phyloP scores from a whole-genome alignment of 75 land plant genomes.

The Pinus tabuliformis region DNA sequence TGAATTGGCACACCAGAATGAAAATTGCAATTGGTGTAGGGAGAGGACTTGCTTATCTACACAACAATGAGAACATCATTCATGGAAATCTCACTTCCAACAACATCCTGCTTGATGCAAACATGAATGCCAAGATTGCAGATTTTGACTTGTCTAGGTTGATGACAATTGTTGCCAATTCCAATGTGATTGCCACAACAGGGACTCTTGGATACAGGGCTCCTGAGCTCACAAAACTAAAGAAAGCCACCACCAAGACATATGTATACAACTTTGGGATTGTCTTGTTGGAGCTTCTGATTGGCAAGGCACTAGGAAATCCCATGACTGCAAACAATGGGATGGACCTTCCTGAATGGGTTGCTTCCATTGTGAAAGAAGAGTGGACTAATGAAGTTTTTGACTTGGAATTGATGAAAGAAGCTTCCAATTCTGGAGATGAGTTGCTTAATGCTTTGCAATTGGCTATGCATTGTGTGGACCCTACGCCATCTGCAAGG shows the following conservation, averaged over 20 bases:
- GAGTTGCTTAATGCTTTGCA: conserved; percentile 86
- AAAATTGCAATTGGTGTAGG: conserved; percentile 65
- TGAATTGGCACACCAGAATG: conserved; percentile 82
- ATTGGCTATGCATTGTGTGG: conserved; percentile 82
- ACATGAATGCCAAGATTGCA: conserved; percentile 56
- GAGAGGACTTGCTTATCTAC: conserved; percentile 72
- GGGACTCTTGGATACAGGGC: conserved; percentile 91
- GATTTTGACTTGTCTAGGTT: conserved; percentile 82
- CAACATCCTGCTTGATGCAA: conserved; percentile 72
- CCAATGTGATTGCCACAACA: conserved; percentile 86
- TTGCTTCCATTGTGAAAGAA: conserved; percentile 88
- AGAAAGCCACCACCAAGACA: conserved; percentile 82
- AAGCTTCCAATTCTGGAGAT: conserved; percentile 59
- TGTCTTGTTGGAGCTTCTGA: conserved; percentile 76
- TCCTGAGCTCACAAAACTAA: conserved; percentile 91
- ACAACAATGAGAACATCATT: conserved; percentile 52
- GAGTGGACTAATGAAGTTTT: conserved; percentile 98
- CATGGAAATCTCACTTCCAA: conserved; percentile 89
- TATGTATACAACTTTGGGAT: conserved; percentile 93
- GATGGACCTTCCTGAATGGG: conserved; percentile 86
- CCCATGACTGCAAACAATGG: conserved; percentile 54
- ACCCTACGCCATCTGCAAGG: conserved; percentile 61
- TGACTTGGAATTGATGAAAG: conserved; percentile 82
- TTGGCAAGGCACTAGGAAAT: conserved; percentile 92
- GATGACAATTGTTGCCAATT: conserved; percentile 84